A percentile compares a stretch with the other conserved stretches of the same genome.
Conservation (phyloP, 305 asterid genomes). For the Solanum hybrid region DNA sequence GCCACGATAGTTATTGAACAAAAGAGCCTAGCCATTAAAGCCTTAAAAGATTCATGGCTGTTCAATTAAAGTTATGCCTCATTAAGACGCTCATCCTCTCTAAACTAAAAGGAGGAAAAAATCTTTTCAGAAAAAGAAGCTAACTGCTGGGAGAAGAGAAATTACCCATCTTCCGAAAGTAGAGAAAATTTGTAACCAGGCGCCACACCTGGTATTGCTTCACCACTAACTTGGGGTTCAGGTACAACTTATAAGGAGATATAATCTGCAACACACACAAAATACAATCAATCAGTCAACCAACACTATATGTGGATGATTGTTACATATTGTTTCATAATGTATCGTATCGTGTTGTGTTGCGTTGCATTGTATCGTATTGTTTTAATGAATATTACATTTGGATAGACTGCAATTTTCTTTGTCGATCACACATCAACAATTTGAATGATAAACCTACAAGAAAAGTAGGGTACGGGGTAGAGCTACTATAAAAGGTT, state of each 20-base stretch:
- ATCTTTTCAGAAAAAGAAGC: neutral
- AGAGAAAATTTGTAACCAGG: constrained; percentile 73
- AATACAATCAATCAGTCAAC: neutral
- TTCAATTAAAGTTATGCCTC: neutral
- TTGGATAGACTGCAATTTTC: neutral
- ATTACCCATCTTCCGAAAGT: constrained; percentile 96
- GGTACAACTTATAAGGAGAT: constrained; percentile 85
- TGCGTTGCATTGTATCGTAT: neutral
- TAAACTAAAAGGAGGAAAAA: neutral
- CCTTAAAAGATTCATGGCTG: neutral
- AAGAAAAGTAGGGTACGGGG: neutral
- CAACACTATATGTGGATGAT: neutral
- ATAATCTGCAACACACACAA: constrained; percentile 59
- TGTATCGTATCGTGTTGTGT: neutral
- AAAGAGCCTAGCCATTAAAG: neutral
- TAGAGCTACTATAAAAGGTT: neutral
- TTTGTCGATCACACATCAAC: neutral
- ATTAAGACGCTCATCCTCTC: neutral
- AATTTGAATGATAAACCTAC: neutral
- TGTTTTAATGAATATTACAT: neutral
- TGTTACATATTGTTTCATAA: neutral
- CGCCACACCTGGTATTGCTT: constrained; percentile 94
- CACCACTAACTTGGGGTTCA: constrained; percentile 85
- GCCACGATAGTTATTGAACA: neutral
- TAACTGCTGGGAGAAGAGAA: constrained; percentile 8